Base-by-base conservation (phyloP, 352 stramenopile species). In the Globisporangium parvum region DNA sequence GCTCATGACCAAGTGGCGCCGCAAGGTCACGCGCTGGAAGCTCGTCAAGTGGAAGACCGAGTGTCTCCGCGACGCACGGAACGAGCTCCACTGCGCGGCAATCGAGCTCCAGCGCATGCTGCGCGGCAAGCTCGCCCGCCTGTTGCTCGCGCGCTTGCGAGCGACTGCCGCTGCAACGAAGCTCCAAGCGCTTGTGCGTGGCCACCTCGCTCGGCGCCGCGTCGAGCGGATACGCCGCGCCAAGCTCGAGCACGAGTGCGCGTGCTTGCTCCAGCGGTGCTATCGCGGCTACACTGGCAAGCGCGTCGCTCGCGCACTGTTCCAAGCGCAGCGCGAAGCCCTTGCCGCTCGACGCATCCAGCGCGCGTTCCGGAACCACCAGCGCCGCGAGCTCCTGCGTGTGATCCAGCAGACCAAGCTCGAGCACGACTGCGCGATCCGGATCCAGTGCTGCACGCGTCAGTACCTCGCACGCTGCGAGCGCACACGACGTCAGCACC, bases 211-310 rank as follows among this genome's bases (percentile, higher is more conserved):
- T 17, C 37, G 28, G 1, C 35, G 62, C 1, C 69, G 54, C 0
- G 47, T 58, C 46, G 57, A 52, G 33, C 61, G 65, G n/a, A 42
- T 58, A n/a, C 69, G 71, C 0, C 75, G 60, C n/a, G 53, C 35
- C 2, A 71, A 63, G 45, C 62, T 78, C 18, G 74, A 92, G 59
- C 53, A 88, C 37, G 57, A 73, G 1, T 63, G 69, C 2, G 84
- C 70, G 1, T 63, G 48, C 23, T 47, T 88, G 0, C 47, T 95
- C 20, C 85, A 95, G 59, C 75, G 76, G 3, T 87, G 70, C 49
- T 95, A 92, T 47, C 80, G 85, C 18, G 85, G 85, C 0, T 93
- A 89, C 59, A 82, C 60, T 11, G 85, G 85, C 15, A 90, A 91
- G 51, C 78, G 75, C 23, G 57, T 93, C 11, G 68, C 66, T 8